Evolutionary conservation across 768 basidiomycete species (phyloP).

Genomic region (Lentinula boryana): DNA sequence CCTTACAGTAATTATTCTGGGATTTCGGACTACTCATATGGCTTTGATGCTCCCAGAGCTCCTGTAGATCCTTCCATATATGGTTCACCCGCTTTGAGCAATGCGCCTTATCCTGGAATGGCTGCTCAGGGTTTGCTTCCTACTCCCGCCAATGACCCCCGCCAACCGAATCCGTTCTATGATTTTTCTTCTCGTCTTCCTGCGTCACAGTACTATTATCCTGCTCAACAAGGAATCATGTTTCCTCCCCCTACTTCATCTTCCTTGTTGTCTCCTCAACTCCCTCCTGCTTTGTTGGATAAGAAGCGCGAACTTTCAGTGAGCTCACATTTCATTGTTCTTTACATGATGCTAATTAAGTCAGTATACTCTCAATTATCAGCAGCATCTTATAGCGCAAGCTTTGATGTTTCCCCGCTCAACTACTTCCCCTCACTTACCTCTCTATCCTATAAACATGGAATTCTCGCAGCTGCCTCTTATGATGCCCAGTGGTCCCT

Average conservation of each 20-base stretch:
- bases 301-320: conserved; percentile 61
- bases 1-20: conserved; percentile 47
- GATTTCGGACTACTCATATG: conserved; percentile 60
- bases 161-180: conserved; percentile 52
- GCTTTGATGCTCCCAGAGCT: conserved; percentile 35
- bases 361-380: conserved; percentile 36
- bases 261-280: conserved; percentile 46
- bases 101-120: conserved; percentile 43
- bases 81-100: conserved; percentile 38
- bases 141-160: conserved; percentile 31
- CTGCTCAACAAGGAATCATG: conserved; percentile 50
- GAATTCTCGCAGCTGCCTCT: conserved; percentile 47
- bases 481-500: conserved; percentile 34
- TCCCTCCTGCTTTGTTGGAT: conserved; percentile 34
- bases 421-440: conserved; percentile 35
- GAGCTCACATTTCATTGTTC: conserved; percentile 9
- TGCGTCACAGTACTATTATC: conserved; percentile 56
- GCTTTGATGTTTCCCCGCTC: conserved; percentile 37
- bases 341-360: conserved; percentile 9
- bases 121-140: conserved; percentile 36
- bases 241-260: conserved; percentile 48
- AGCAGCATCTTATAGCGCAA: conserved; percentile 38
- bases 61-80: conserved; percentile 47
- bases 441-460: conserved; percentile 36
- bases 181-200: conserved; percentile 49